Evolutionary conservation across 164 flowering plant genomes (phyloP), one percentile per base, ranked within the genome.

Genomic region (Berberis thunbergii): DNA sequence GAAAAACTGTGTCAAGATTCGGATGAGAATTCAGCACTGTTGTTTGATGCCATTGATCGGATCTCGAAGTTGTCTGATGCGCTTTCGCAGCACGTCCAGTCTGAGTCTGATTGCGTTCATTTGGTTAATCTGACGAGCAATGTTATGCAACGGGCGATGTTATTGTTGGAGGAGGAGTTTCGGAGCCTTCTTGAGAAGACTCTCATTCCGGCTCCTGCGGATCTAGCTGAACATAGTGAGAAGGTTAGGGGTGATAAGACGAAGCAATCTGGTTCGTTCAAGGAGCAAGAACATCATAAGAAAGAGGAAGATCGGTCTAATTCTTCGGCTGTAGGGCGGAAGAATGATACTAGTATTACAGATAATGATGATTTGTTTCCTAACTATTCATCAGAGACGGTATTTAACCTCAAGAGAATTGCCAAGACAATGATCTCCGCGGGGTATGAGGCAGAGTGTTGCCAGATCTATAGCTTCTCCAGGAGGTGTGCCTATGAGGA

Each of bases 391-490:
- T 57, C 74, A 13, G 91, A 85, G 3, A 63, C 50, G 0, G 67
- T 83, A 4, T 46, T 70, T 0, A 65, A 45, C 48, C 59, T 93
- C 76, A 72, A 65, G 41, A 64, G 44, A 57, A 80, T 88, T 4
- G 83, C 86, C 1, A 49, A 60, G 0, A 68, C 77, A 6, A 92
- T 92, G 93, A 80, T 89, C 49, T 57, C 71, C 0, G 70, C 81
- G 0, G 96, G 96, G 0, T 85, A 80, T 54, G 89, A 83, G 57
- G 70, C 73, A 0, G 98, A 93, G 44, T 93, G 94, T 61, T 73
- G 74, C 59, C 80, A 81, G 53, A 78, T 69, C 0, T 94, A 77
- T 68, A 63, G 69, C 59, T 44, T 79, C 39, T n/a, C 70, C 3
- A 71, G 98, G 57, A 62, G 85, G 13, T 68, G 59, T 1, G 74